Conservation (phyloP, 257 asterid genomes). For the Solanum corneliomulleri region DNA sequence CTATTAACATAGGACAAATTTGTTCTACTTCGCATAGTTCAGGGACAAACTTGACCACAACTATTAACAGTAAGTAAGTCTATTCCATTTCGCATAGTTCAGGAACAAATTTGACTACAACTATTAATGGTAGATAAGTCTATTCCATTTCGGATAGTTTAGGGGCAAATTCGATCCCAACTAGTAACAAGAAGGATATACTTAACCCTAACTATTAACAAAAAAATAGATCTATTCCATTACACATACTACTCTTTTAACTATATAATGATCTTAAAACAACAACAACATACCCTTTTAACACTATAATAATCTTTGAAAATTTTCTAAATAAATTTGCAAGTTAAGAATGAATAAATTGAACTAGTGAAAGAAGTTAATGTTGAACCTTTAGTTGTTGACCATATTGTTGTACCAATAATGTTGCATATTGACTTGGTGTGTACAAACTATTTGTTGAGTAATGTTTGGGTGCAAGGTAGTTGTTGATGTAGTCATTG, state of each 20-base stretch:
- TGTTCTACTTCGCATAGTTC: neutral
- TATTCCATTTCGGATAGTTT: neutral
- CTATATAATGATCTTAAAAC: neutral
- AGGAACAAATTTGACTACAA: neutral
- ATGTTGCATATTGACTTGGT: conserved; percentile 25
- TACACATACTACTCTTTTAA: neutral
- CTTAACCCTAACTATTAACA: neutral
- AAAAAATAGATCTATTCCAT: neutral
- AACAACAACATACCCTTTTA: neutral
- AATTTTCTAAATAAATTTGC: neutral
- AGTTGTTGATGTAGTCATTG: conserved; percentile 49
- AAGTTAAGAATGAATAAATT: neutral
- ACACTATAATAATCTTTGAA: neutral
- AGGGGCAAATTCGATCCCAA: neutral
- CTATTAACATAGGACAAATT: no score
- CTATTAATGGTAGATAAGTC: neutral
- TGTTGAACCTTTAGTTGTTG: conserved; percentile 2
- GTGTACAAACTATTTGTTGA: conserved; percentile 1
- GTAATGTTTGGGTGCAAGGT: conserved; percentile 12
- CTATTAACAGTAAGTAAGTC: neutral
- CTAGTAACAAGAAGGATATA: neutral
- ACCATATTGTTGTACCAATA: conserved; percentile 10
- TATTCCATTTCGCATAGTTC: neutral
- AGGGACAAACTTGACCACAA: neutral
- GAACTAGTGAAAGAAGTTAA: neutral